Percentiles rank a stretch among this genome's conserved stretches.
phyloP scores from a whole-genome alignment of 441 rosid species.

The Gossypium gossypioides region DNA sequence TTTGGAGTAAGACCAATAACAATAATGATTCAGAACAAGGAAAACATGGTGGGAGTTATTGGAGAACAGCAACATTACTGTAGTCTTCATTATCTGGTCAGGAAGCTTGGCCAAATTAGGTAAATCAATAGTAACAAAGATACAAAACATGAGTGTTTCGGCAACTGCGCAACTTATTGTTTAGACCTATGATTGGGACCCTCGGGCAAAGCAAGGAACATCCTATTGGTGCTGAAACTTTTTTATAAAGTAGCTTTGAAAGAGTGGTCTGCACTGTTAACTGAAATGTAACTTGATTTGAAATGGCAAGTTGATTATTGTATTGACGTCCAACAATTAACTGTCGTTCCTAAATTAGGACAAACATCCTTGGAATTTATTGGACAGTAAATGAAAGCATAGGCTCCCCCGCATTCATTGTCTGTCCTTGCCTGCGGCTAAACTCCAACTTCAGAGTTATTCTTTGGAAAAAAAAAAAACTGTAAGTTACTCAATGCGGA shows the following conservation, averaged over 20 bases:
- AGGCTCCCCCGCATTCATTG: neutral
- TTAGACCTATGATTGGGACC: conserved; percentile 4
- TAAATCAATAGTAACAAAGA: conserved; percentile 6
- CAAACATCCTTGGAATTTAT: neutral
- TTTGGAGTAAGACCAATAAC: neutral
- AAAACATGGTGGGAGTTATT: neutral
- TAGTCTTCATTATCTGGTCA: conserved; percentile 3
- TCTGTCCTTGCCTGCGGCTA: neutral
- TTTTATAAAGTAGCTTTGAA: conserved; percentile 11
- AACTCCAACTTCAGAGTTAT: neutral
- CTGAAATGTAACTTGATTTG: conserved; percentile 8
- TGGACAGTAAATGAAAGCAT: neutral
- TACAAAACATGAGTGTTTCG: neutral
- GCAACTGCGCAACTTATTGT: neutral
- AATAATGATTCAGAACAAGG: neutral
- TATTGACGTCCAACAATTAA: neutral
- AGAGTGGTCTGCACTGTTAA: conserved; percentile 30
- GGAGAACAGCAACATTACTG: conserved; percentile 2
- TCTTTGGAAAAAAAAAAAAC: no score
- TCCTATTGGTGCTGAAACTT: neutral
- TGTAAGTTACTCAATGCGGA: conserved; percentile 1
- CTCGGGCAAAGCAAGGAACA: conserved; percentile 5
- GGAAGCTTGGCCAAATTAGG: neutral
- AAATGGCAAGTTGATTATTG: neutral
- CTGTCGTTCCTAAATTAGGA: conserved; percentile 7